Conservation (phyloP, 1,139 yeast species). For the Entelexis sorbosivorans region DNA sequence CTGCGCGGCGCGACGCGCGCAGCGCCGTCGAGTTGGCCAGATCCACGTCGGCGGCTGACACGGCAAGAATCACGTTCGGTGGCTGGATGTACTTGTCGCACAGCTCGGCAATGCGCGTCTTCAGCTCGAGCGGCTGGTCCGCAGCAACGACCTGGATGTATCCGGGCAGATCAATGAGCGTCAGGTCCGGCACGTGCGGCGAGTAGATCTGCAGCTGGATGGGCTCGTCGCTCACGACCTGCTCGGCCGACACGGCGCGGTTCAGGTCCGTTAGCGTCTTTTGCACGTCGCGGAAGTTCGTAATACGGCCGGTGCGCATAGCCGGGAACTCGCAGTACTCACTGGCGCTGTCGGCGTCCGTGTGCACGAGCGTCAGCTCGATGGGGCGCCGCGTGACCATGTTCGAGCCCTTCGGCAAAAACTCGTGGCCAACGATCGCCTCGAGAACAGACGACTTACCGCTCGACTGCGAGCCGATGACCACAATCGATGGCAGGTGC, state of each 20-base stretch:
- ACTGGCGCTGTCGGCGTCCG: conserved; percentile 61
- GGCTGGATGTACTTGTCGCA: conserved; percentile 79
- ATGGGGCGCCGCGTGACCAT: conserved; percentile 96
- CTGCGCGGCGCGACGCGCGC: conserved; percentile 83
- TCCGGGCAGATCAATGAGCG: conserved; percentile 92
- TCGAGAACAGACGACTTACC: conserved; percentile 94
- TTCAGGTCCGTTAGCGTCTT: conserved; percentile 74
- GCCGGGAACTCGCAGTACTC: conserved; percentile 94
- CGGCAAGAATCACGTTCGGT: conserved; percentile 90
- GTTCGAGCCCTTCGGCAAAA: conserved; percentile 84
- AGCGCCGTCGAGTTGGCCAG: conserved; percentile 91
- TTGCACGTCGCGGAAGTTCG: conserved; percentile 82
- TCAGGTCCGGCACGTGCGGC: conserved; percentile 85
- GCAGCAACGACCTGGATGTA: conserved; percentile 95
- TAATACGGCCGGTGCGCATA: conserved; percentile 63
- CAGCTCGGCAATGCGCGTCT: conserved; percentile 61
- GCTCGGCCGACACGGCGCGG: conserved; percentile 77
- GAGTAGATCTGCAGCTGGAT: conserved; percentile 84
- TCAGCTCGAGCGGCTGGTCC: conserved; percentile 81
- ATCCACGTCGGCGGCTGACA: conserved; percentile 96
- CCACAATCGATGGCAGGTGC: conserved; percentile 87
- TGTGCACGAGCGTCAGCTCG: conserved; percentile 79
- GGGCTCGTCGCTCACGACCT: conserved; percentile 83
- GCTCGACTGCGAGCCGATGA: conserved; percentile 92
- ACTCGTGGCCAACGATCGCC: conserved; percentile 88